phyloP scores from a whole-genome alignment of 805 yeast species.

The Saccharomycopsis guyanensis region DNA sequence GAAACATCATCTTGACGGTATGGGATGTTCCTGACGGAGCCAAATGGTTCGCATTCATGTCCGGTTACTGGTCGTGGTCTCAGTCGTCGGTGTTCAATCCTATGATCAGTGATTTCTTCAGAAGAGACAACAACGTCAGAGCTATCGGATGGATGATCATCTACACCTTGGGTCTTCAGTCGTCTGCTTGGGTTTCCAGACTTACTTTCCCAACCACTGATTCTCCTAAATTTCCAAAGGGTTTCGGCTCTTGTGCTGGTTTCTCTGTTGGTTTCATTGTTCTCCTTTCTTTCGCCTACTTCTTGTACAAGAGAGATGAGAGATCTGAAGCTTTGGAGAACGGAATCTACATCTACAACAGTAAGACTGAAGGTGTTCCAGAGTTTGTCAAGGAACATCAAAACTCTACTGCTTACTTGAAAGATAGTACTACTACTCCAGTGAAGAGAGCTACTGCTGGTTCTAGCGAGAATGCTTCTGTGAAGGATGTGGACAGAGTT shows the following conservation, averaged over 20 bases:
- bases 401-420: background rate
- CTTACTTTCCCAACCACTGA: conserved; percentile 39
- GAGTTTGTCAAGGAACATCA: conserved; percentile 32
- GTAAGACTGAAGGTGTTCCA: conserved; percentile 58
- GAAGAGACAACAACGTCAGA: conserved; percentile 48
- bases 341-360: conserved; percentile 27
- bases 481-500: background rate
- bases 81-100: conserved; percentile 56
- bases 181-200: conserved; percentile 30
- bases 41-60: conserved; percentile 58
- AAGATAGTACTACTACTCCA: background rate
- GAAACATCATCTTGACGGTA: conserved; percentile 46
- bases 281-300: conserved; percentile 26
- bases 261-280: conserved; percentile 29
- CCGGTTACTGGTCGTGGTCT: conserved; percentile 55
- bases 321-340: conserved; percentile 29
- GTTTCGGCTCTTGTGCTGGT: conserved; percentile 40
- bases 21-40: conserved; percentile 54
- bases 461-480: background rate
- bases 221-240: conserved; percentile 47
- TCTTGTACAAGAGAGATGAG: conserved; percentile 35
- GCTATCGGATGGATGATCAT: conserved; percentile 50
- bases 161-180: conserved; percentile 42
- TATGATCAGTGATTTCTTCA: conserved; percentile 48
- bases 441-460: background rate